Evolutionary conservation across 2,329 filamentous ascomycete species (phyloP), one percentile per base, ranked within the genome.

Genomic region (Stagonosporopsis vannaccii): DNA sequence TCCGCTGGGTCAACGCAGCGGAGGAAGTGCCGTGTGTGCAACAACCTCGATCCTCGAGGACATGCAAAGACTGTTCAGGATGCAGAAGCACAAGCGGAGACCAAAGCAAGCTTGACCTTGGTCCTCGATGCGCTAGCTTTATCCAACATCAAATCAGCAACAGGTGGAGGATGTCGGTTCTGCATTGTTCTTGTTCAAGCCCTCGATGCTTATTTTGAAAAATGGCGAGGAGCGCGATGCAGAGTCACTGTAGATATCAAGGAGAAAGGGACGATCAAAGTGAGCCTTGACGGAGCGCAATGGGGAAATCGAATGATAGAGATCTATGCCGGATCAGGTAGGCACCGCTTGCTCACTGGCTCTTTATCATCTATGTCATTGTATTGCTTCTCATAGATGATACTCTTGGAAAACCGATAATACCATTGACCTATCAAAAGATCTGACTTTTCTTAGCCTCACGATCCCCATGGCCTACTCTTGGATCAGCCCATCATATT

Each of bases 291-390:
- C 46, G 63, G 58, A 5, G 50, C 64, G 8, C 62, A 55, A 15
- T 70, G 65, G 64, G 68, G 52, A 40, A 53, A 62, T 20, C 62
- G 68, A 37, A 32, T 57, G 26, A 51, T 71, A 6, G 70, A 74
- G 53, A 68, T 73, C 30, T 72, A 70, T 44, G 64, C 69, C 13
- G 59, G 58, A 19, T 67, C 67, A 51, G 64, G 72, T 74, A 71
- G 36, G 68, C 36, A 26, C 12, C 17, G 20, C 33, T 15, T 22
- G 20, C 19, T 20, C n/a, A 25, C 19, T 12, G 19, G 17, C 39
- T 12, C 28, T 22, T 22, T 13, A 22, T 9, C 15, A 8, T 4
- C 7, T 15, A 26, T 17, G 22, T 40, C 19, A 11, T 40, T 9
- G 4, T 4, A 5, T n/a, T 19, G 13, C 32, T n/a, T 30, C 30